Evolutionary conservation across 352 stramenopile genomes (phyloP), one percentile per base, ranked within the genome.

Genomic region (Phytophthora tentaculata): DNA sequence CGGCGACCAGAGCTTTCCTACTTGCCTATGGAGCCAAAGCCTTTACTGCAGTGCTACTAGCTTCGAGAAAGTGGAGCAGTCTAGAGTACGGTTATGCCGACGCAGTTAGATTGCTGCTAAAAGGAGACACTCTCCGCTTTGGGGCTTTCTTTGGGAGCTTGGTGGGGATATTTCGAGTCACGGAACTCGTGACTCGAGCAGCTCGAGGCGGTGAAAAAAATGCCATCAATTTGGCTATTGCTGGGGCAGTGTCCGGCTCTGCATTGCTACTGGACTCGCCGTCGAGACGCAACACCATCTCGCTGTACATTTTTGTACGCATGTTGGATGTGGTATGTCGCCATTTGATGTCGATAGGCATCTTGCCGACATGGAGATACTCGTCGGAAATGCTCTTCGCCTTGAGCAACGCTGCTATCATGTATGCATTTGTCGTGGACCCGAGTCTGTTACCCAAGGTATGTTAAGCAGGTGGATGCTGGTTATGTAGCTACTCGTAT

Each of bases 301-400:
- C 88, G 59, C 74, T 96, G 43, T 96, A 96, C 69, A 88, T 94
- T 53, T 94, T 96, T 61, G 81, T 95, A 39, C 84, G 86, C 44
- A 93, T 94, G 85, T 69, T 96, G 29, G 86, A 96, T 64, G 77
- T 96, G 5, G 76, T 94, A 13, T 83, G 84, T 19, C 85, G 88
- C 43, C 85, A 92, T 50, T 73, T 94, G 32, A 83, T 78, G 51
- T 80, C 80, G 2, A 75, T 80, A 24, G 79, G 77, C 6, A 61
- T 76, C 32, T 59, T 94, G 14, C 83, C 83, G 1, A 76, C 73
- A 19, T 87, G 79, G 75, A 61, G 77, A 28, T 91, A 92, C 67
- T 87, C 84, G 62, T 86, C 83, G 23, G 88, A 96, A 67, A 61
- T 68, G 39, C 71, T 95, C 22, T 96, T 96, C 62, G 80, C 79